Evolutionary conservation across 371 early-diverging fungal genomes (phyloP).

Genomic region (Mucor racemosus): DNA sequence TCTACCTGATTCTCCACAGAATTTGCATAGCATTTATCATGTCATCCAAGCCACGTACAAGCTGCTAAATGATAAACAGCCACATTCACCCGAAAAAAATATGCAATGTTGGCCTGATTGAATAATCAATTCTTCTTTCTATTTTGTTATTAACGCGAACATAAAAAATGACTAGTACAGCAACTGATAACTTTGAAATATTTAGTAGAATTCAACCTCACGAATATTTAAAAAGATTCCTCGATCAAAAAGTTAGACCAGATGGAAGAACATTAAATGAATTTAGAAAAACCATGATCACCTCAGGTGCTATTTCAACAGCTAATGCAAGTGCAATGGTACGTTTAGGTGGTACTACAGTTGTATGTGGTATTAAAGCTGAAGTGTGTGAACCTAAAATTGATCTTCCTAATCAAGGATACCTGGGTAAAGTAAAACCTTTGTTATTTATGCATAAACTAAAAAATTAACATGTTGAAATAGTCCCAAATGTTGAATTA

Average conservation of each 20-base stretch:
- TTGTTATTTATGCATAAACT: neutral
- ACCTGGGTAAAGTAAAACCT: constrained; percentile 60
- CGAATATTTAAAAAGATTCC: constrained; percentile 86
- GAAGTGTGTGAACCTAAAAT: constrained; percentile 88
- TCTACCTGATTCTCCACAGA: no score
- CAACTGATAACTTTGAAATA: constrained; percentile 48
- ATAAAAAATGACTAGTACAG: neutral
- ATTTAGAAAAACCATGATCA: constrained; percentile 67
- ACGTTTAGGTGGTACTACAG: constrained; percentile 87
- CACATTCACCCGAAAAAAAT: neutral
- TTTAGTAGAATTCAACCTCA: constrained; percentile 81
- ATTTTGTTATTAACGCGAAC: neutral
- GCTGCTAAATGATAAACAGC: no score
- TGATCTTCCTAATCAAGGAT: constrained; percentile 74
- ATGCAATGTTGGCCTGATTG: neutral
- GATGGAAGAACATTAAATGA: constrained; percentile 76
- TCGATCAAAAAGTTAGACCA: constrained; percentile 79
- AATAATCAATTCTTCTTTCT: neutral
- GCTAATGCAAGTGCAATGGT: constrained; percentile 90
- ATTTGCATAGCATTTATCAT: no score
- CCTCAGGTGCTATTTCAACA: constrained; percentile 75
- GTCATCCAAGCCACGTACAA: no score
- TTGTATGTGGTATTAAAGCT: constrained; percentile 94
- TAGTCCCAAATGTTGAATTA: constrained; percentile 91
- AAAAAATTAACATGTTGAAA: neutral